Base-by-base conservation (phyloP, 2,329 filamentous ascomycete species). In the Pyrenophora graminea region DNA sequence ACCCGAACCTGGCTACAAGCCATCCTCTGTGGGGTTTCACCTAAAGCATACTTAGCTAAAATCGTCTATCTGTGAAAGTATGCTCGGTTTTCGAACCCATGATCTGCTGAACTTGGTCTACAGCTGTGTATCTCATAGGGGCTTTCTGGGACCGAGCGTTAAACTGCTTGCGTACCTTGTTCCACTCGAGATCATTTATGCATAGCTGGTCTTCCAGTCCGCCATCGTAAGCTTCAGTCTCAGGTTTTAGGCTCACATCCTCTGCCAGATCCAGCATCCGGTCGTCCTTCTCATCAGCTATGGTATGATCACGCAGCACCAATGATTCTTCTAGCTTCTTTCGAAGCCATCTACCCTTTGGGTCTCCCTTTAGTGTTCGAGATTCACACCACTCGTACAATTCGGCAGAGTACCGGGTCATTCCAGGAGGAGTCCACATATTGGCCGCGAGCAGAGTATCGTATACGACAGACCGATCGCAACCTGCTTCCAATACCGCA, bases 381-480 rank as follows among this genome's bases (percentile, higher is more conserved):
- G 57, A 43, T n/a, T 63, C 34, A 37, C 68, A 69, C 70, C 70
- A 71, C n/a, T 56, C 15, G 27, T 71, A 54, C 1, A 72, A 52
- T 23, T 48, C 45, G 2, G 40, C 23, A 30, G 53, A 58, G 6
- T 62, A 48, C 59, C 63, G 69, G 2, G 21, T 36, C 1, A 41
- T 12, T 6, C 40, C 43, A 5, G 54, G n/a, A 6, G 10, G 10
- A 5, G 27, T 59, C 60, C 64, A 66, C 6, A 43, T 48, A 5
- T 60, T 56, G 0, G 61, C 61, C 30, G 57, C 53, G 3, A 51
- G 44, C 54, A 73, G 45, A 0, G 63, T 69, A 23, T 70, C 67
- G 25, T 63, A 71, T 1, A 72, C 65, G 41, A 73, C 66, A 1
- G 62, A 68, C 3, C 67, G 53, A 46, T 67, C 55, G 51, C 69